Evolutionary conservation across 805 yeast species (phyloP).

Genomic region (Saturnispora galanensis): DNA sequence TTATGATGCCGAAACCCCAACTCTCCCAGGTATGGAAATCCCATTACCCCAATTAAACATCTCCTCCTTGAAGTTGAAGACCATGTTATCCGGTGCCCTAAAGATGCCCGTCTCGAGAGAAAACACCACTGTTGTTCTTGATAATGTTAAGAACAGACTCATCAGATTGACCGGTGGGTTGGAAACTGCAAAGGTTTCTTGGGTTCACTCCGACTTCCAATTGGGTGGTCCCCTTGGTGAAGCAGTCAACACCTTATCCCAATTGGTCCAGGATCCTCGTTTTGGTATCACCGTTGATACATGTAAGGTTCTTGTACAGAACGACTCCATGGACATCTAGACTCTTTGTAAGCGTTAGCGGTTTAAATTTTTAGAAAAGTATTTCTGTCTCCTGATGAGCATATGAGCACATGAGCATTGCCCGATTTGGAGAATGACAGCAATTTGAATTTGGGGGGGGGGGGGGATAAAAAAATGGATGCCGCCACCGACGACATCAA

Average conservation of each 20-base stretch:
- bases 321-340: slow-evolving; percentile 6
- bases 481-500: too few species aligned
- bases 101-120: slow-evolving; percentile 65
- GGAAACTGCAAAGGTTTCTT: slow-evolving; percentile 60
- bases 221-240: slow-evolving; percentile 38
- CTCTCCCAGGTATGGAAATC: slow-evolving; percentile 61
- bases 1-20: slow-evolving; percentile 53
- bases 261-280: slow-evolving; percentile 54
- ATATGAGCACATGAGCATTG: neutral
- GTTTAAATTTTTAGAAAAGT: neutral
- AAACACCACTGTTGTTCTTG: slow-evolving; percentile 60
- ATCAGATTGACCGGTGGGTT: slow-evolving; percentile 77
- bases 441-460: neutral
- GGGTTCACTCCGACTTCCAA: slow-evolving; percentile 77
- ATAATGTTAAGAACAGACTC: slow-evolving; percentile 40
- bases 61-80: slow-evolving; percentile 56
- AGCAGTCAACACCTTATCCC: slow-evolving; percentile 45
- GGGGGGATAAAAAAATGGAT: too few species aligned
- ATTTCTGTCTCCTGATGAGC: neutral
- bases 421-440: slow-evolving; percentile 5
- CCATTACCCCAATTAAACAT: slow-evolving; percentile 70
- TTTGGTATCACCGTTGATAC: slow-evolving; percentile 61
- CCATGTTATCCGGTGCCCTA: slow-evolving; percentile 46
- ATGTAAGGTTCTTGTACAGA: slow-evolving; percentile 41
- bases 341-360: neutral